These are phyloP conservation scores for Epichloe glyceriae DNA, from an alignment of 2,329 filamentous ascomycete species.

Conservation along the genomic window DNA sequence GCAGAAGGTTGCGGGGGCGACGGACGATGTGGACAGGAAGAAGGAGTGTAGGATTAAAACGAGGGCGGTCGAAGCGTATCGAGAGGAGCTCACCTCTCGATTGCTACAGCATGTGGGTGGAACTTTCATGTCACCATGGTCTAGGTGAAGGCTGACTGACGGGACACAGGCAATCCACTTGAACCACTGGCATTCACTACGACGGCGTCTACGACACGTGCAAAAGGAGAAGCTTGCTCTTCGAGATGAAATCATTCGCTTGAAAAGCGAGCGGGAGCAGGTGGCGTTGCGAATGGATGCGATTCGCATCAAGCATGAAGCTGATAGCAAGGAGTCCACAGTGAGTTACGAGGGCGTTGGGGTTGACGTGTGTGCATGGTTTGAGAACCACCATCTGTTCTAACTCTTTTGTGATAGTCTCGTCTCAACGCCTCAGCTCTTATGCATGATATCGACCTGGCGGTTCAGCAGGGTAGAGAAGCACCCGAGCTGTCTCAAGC, in stretches of 20 bases:
- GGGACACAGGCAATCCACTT: conserved; percentile 39
- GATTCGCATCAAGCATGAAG: conserved; percentile 46
- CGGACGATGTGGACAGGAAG: conserved; percentile 32
- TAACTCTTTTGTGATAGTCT: conserved; percentile 15
- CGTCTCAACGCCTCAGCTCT: conserved; percentile 41
- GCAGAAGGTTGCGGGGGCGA: conserved; percentile 24
- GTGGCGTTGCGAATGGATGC: conserved; percentile 51
- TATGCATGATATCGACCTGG: conserved; percentile 51
- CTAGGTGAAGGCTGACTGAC: not conserved
- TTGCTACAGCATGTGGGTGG: conserved; percentile 45
- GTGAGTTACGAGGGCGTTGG: conserved; percentile 22
- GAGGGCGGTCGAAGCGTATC: conserved; percentile 44
- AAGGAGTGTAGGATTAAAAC: conserved; percentile 43
- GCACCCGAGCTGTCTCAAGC: conserved; percentile 32
- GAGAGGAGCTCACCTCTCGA: conserved; percentile 40
- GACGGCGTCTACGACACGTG: conserved; percentile 42
- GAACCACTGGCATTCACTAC: conserved; percentile 43
- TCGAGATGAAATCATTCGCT: conserved; percentile 45
- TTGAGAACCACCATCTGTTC: not conserved
- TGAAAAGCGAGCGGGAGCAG: conserved; percentile 47
- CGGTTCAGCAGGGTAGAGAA: conserved; percentile 35
- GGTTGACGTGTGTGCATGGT: not conserved
- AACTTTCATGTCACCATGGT: not conserved
- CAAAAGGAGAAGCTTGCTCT: conserved; percentile 44
- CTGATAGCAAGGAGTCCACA: conserved; percentile 36